Conservation (phyloP, 2,329 filamentous ascomycete genomes). For the Alternaria burnsii region DNA sequence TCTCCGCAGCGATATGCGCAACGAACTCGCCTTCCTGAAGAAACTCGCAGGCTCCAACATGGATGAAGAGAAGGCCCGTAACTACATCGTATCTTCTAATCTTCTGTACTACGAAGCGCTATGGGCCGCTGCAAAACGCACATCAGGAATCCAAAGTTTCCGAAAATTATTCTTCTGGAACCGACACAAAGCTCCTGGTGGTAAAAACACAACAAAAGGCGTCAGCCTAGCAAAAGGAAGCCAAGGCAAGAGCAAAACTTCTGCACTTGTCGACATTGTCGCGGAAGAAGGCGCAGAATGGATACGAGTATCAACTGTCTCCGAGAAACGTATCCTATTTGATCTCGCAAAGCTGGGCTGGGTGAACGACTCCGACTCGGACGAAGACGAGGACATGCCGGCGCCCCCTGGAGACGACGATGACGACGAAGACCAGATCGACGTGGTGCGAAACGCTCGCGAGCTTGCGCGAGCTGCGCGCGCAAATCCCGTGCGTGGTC, state of each 20-base stretch:
- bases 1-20: slow-evolving; percentile 46
- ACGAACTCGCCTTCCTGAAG: slow-evolving; percentile 45
- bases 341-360: slow-evolving; percentile 75
- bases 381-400: slow-evolving; percentile 55
- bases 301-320: slow-evolving; percentile 74
- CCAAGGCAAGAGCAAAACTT: slow-evolving; percentile 56
- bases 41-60: slow-evolving; percentile 37
- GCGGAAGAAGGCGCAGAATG: slow-evolving; percentile 69
- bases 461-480: slow-evolving; percentile 66
- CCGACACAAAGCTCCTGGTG: slow-evolving; percentile 24
- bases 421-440: slow-evolving; percentile 63
- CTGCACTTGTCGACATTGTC: slow-evolving; percentile 70
- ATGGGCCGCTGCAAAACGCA: slow-evolving; percentile 69
- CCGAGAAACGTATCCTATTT: slow-evolving; percentile 69
- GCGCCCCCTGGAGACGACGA: slow-evolving; percentile 49
- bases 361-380: slow-evolving; percentile 56
- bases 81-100: slow-evolving; percentile 71
- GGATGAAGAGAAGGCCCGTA: slow-evolving; percentile 50
- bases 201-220: slow-evolving; percentile 36
- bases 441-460: slow-evolving; percentile 67
- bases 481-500: slow-evolving; percentile 66
- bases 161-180: slow-evolving; percentile 50
- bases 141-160: slow-evolving; percentile 65
- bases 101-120: slow-evolving; percentile 70
- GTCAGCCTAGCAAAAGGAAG: slow-evolving; percentile 41